Evolutionary conservation across 2,329 filamentous ascomycete genomes (phyloP).

Genomic region (Alternaria panax): DNA sequence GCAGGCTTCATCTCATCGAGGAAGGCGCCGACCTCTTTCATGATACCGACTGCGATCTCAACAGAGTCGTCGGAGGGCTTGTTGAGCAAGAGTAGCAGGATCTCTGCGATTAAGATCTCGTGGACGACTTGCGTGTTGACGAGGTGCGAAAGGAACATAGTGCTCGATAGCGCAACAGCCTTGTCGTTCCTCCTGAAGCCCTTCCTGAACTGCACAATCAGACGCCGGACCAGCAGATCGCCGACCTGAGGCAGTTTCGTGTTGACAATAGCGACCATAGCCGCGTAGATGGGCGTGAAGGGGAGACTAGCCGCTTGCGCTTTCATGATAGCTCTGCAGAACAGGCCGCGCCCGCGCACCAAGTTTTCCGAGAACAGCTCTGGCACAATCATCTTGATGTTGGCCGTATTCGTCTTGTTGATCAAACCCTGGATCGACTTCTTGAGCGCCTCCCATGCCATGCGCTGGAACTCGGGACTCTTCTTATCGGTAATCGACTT

Average conservation of each 20-base stretch:
- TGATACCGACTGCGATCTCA: constrained; percentile 94
- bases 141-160: constrained; percentile 92
- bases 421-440: constrained; percentile 98
- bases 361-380: constrained; percentile 96
- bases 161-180: constrained; percentile 89
- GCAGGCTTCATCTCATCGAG: constrained; percentile 92
- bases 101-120: constrained; percentile 92
- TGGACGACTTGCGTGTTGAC: constrained; percentile 96
- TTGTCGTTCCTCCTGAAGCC: constrained; percentile 97
- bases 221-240: constrained; percentile 82
- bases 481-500: constrained; percentile 96
- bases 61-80: constrained; percentile 98
- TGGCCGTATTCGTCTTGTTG: constrained; percentile 98
- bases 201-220: constrained; percentile 93
- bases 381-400: constrained; percentile 97
- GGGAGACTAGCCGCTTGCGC: constrained; percentile 94
- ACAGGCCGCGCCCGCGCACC: constrained; percentile 86
- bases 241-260: constrained; percentile 96
- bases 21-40: constrained; percentile 90
- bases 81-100: constrained; percentile 87
- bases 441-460: constrained; percentile 98
- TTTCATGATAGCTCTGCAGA: constrained; percentile 98
- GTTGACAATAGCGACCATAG: constrained; percentile 95
- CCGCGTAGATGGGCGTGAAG: constrained; percentile 95
- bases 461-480: constrained; percentile 96